A percentile compares a stretch with the other conserved stretches of the same genome.
These are phyloP conservation scores for Penicillium crystallinum DNA, from an alignment of 495 filamentous ascomycete species.

Conservation along the genomic window DNA sequence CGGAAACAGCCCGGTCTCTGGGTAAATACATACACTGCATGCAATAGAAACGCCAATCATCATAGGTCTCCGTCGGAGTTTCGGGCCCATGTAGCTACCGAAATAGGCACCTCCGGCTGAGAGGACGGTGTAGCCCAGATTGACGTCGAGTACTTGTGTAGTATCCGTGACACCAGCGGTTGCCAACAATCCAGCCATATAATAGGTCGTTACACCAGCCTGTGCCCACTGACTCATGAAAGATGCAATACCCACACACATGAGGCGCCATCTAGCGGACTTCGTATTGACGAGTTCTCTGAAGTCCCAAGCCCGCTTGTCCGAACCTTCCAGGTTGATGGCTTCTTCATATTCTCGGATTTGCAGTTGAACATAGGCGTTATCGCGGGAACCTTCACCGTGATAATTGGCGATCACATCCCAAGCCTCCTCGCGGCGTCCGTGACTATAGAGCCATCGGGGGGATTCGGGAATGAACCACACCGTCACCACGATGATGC, in stretches of 20 bases:
- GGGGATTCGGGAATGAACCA: conserved; percentile 21
- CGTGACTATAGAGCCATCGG: conserved; percentile 42
- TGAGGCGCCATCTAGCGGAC: conserved; percentile 50
- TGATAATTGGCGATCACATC: conserved; percentile 50
- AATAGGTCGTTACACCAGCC: conserved; percentile 47
- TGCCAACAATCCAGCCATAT: conserved; percentile 29
- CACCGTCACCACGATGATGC: conserved; percentile 14
- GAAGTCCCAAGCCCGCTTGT: conserved; percentile 61
- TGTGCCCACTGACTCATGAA: conserved; percentile 38
- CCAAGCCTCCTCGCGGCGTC: conserved; percentile 45
- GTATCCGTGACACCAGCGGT: conserved; percentile 7
- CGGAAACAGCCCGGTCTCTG: not conserved
- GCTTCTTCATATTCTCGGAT: conserved; percentile 51
- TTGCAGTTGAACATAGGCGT: conserved; percentile 47
- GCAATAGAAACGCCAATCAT: conserved; percentile 29
- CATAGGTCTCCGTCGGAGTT: conserved; percentile 44
- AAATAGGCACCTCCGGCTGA: conserved; percentile 38
- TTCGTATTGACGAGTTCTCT: conserved; percentile 51
- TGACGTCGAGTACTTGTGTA: conserved; percentile 5
- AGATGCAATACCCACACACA: conserved; percentile 49
- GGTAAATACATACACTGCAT: not conserved
- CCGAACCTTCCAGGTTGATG: conserved; percentile 44
- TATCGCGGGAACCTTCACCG: conserved; percentile 45
- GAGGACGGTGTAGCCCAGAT: conserved; percentile 12
- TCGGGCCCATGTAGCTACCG: conserved; percentile 60